These are phyloP conservation scores for Biancaea sappan DNA, from an alignment of 306 rosid genomes.

Conservation along the genomic window DNA sequence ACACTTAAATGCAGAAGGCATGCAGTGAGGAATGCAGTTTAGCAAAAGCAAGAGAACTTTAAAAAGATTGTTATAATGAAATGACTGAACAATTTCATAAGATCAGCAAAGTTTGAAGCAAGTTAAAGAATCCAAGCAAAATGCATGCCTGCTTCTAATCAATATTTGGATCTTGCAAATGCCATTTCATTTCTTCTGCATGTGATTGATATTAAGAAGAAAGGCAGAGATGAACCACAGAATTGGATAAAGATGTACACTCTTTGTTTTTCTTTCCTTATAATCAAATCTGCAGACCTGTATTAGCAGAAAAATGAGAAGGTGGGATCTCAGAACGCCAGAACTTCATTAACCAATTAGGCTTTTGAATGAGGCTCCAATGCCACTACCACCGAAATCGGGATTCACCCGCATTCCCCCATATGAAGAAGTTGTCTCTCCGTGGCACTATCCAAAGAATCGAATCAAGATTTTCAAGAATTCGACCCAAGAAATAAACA, in stretches of 20 bases:
- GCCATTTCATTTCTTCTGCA: constrained; percentile 23
- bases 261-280: too few species aligned
- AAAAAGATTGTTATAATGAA: constrained; percentile 2
- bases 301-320: constrained; percentile 44
- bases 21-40: constrained; percentile 30
- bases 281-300: constrained; percentile 42
- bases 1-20: constrained; percentile 9
- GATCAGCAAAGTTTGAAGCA: constrained; percentile 8
- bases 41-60: constrained; percentile 2
- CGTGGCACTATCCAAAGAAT: background rate
- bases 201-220: background rate
- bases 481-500: constrained; percentile 1
- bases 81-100: background rate
- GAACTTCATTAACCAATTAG: constrained; percentile 58
- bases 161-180: constrained; percentile 32
- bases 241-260: constrained; percentile 6
- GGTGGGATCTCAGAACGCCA: constrained; percentile 49
- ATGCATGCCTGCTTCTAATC: constrained; percentile 17
- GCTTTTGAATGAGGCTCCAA: constrained; percentile 6
- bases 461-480: constrained; percentile 18
- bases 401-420: constrained; percentile 49
- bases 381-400: constrained; percentile 36
- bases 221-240: background rate
- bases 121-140: background rate
- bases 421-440: constrained; percentile 37